A percentile compares a stretch with the other conserved stretches of the same genome.
phyloP scores from a whole-genome alignment of 2,329 filamentous ascomycete genomes.

The Fusarium sp. region DNA sequence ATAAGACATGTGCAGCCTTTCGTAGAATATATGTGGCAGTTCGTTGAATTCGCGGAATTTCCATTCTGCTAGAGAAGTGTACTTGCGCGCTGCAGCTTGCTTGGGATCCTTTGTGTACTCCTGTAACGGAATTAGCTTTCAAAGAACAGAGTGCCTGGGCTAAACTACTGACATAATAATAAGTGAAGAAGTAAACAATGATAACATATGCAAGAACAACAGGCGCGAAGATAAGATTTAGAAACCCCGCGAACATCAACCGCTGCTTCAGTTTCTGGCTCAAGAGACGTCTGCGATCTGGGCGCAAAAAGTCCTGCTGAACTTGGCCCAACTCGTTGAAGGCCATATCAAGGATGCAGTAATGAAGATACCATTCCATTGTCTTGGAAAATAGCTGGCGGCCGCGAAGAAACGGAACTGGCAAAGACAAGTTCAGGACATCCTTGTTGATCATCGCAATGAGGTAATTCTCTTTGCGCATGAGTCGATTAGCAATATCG shows the following conservation, averaged over 20 bases:
- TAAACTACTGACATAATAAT: constrained; percentile 76
- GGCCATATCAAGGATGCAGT: constrained; percentile 90
- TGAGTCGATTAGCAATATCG: constrained; percentile 94
- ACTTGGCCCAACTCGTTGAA: constrained; percentile 92
- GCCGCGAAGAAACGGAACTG: constrained; percentile 81
- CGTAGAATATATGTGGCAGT: constrained; percentile 87
- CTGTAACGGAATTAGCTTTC: constrained; percentile 50
- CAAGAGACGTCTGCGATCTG: constrained; percentile 79
- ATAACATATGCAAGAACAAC: constrained; percentile 88
- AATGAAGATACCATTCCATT: constrained; percentile 89
- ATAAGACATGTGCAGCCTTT: constrained; percentile 91
- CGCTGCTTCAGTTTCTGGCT: constrained; percentile 80
- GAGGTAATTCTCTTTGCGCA: constrained; percentile 96
- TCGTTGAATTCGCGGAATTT: constrained; percentile 99
- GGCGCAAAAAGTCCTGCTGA: constrained; percentile 83
- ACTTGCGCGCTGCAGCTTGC: constrained; percentile 81
- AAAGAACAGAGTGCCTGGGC: no score
- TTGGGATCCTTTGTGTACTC: constrained; percentile 96
- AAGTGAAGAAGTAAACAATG: constrained; percentile 90
- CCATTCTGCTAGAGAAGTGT: constrained; percentile 94
- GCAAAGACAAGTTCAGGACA: constrained; percentile 84
- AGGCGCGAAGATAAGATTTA: constrained; percentile 87
- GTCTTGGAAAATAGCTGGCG: constrained; percentile 88
- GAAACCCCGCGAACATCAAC: constrained; percentile 82
- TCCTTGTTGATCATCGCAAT: constrained; percentile 99